These are phyloP conservation scores for Pinus taeda DNA, from an alignment of 75 land plant genomes.

Conservation along the genomic window DNA sequence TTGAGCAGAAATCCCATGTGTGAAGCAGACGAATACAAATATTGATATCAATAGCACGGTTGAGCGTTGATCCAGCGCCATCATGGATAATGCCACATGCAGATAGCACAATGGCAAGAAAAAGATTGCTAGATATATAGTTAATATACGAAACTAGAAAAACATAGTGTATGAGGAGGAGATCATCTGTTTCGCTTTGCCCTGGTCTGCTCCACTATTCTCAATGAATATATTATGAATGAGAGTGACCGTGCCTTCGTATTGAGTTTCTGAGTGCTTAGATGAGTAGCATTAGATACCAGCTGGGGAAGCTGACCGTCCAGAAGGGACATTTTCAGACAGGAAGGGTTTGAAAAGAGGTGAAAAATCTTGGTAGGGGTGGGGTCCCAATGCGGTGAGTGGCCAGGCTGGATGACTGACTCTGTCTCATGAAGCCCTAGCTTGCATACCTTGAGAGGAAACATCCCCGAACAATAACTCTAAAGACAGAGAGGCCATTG, in stretches of 20 bases:
- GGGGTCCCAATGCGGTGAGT: background rate
- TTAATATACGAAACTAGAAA: background rate
- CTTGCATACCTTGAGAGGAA: too few species aligned
- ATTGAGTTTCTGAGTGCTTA: background rate
- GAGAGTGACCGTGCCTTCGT: background rate
- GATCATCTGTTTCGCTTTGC: too few species aligned
- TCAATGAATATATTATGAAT: background rate
- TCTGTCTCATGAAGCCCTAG: too few species aligned
- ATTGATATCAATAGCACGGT: background rate
- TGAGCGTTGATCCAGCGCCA: background rate
- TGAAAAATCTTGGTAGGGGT: background rate
- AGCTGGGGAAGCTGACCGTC: background rate
- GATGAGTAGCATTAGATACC: background rate
- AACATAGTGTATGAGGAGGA: background rate
- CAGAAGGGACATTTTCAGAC: background rate
- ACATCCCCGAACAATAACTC: too few species aligned
- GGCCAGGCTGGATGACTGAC: conserved; percentile 9
- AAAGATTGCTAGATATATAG: background rate
- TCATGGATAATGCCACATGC: background rate
- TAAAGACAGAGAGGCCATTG: too few species aligned
- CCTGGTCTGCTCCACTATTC: too few species aligned
- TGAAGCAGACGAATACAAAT: background rate
- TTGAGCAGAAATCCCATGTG: background rate
- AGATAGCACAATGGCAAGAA: background rate
- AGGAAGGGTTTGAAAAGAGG: background rate